phyloP scores from a whole-genome alignment of 2,329 filamentous ascomycete species.

The Fusarium nisikadoi region DNA sequence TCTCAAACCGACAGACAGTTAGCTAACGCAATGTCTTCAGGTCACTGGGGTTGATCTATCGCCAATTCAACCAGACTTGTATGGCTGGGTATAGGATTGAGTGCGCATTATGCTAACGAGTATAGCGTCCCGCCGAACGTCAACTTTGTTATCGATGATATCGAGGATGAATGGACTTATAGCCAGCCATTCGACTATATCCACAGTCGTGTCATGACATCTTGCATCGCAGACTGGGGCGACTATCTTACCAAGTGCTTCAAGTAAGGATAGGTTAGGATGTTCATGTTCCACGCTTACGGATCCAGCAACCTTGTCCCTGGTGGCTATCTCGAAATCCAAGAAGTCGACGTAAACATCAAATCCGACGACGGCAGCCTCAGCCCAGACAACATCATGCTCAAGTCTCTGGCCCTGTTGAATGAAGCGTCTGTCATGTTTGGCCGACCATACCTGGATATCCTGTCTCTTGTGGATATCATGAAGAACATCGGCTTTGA shows the following conservation, averaged over 20 bases:
- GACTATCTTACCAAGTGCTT: slow-evolving; percentile 12
- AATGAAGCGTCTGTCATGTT: slow-evolving; percentile 41
- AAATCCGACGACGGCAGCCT: slow-evolving; percentile 37
- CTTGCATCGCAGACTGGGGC: slow-evolving; percentile 9
- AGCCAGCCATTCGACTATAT: slow-evolving; percentile 28
- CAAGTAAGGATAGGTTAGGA: background rate
- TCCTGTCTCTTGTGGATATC: slow-evolving; percentile 17
- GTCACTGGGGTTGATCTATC: slow-evolving; percentile 26
- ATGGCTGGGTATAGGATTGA: fast-evolving
- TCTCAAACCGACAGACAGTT: fast-evolving
- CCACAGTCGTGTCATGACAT: slow-evolving; percentile 34
- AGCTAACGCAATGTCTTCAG: background rate
- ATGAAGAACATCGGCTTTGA: slow-evolving; percentile 36
- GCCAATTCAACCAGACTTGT: slow-evolving; percentile 31
- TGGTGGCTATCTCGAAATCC: slow-evolving; percentile 33
- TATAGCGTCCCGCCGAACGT: slow-evolving; percentile 25
- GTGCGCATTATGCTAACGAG: background rate
- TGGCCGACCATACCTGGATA: slow-evolving; percentile 25
- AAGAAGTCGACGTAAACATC: slow-evolving; percentile 25
- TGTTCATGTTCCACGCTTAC: background rate
- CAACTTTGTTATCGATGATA: slow-evolving; percentile 26
- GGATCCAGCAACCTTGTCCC: slow-evolving; percentile 27
- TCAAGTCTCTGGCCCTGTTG: slow-evolving; percentile 33
- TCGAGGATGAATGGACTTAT: slow-evolving; percentile 30
- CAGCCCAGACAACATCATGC: slow-evolving; percentile 24